Conservation (phyloP, 2,329 filamentous ascomycete genomes). For the Verticillium albo-atrum region DNA sequence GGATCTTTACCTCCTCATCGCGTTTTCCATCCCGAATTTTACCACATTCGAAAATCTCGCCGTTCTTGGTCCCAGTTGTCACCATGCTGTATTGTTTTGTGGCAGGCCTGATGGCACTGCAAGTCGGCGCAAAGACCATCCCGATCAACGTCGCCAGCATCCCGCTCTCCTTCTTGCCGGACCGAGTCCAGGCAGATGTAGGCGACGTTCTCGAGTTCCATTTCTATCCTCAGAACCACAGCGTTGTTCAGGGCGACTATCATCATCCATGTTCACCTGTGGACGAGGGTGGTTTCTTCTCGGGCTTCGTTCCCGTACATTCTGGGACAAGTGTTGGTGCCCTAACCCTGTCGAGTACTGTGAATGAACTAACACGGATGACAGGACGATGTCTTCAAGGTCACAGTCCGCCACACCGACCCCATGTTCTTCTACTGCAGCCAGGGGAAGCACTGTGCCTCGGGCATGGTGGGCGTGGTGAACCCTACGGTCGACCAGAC, state of each 20-base stretch:
- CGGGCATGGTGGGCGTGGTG: constrained; percentile 35
- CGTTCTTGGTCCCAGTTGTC: too few relatives aligned
- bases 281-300: constrained; percentile 29
- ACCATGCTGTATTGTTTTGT: background rate
- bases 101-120: background rate
- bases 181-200: constrained; percentile 22
- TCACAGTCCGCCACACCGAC: constrained; percentile 25
- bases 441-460: constrained; percentile 28
- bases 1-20: too few relatives aligned
- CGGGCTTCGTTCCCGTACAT: constrained; percentile 25
- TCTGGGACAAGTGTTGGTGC: constrained; percentile 23
- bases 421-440: constrained; percentile 34
- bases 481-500: constrained; percentile 25
- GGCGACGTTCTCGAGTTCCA: constrained; percentile 32
- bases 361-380: constrained; percentile 1
- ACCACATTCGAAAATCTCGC: background rate
- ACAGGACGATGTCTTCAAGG: constrained; percentile 29
- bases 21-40: too few relatives aligned
- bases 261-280: constrained; percentile 27
- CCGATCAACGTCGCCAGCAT: constrained; percentile 26
- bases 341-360: too few relatives aligned
- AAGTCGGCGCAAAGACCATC: constrained; percentile 23
- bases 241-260: constrained; percentile 30
- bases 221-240: constrained; percentile 30
- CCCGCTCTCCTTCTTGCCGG: constrained; percentile 22